A percentile compares a stretch with the other conserved stretches of the same genome.
These are phyloP conservation scores for Talaromyces sp. DNA, from an alignment of 2,329 filamentous ascomycete species.

Conservation along the genomic window DNA sequence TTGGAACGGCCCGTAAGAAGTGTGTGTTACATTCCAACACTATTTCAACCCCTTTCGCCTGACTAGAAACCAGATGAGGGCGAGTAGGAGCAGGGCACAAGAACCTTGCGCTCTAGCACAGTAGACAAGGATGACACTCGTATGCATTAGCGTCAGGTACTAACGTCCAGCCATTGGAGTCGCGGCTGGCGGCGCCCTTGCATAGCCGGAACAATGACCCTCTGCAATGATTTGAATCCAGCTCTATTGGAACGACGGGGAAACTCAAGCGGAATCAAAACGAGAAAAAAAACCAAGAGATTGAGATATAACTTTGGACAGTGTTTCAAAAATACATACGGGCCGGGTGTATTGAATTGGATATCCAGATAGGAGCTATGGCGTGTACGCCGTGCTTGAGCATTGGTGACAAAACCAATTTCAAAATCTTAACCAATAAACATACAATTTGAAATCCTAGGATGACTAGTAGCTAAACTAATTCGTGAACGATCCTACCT, in stretches of 20 bases:
- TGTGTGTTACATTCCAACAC: constrained; percentile 12
- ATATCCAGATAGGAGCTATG: background rate
- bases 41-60: background rate
- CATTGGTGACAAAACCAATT: background rate
- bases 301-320: background rate
- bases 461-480: background rate
- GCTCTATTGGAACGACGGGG: background rate
- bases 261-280: background rate
- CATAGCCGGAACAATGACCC: background rate
- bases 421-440: background rate
- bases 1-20: background rate
- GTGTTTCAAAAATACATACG: background rate
- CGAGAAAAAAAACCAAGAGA: background rate
- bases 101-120: background rate
- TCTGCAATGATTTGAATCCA: background rate
- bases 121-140: background rate
- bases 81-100: background rate
- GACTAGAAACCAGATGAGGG: background rate
- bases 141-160: constrained; percentile 11
- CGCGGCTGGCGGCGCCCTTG: background rate
- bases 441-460: background rate
- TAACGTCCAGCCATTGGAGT: background rate
- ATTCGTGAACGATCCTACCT: background rate
- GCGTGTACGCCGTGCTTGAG: background rate
- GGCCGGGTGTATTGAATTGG: no score